A percentile compares a stretch with the other conserved stretches of the same genome.
Evolutionary conservation across 495 filamentous ascomycete genomes (phyloP).

Genomic region (Cercophora newfieldiana): DNA sequence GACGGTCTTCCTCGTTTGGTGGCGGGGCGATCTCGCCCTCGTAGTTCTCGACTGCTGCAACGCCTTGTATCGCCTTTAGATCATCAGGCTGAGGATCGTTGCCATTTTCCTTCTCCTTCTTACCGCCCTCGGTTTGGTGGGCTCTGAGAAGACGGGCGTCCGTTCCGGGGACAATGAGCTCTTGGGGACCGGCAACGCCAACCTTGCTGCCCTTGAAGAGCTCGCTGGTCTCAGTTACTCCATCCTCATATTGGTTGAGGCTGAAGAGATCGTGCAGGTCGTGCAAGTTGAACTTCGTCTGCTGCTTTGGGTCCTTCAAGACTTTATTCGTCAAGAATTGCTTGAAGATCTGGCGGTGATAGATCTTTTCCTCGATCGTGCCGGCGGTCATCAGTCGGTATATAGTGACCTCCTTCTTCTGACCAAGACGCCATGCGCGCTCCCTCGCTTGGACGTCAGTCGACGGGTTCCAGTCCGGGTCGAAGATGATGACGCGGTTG

Average conservation of each 20-base stretch:
- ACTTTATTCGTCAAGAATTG: constrained; percentile 96
- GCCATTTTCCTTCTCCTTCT: constrained; percentile 36
- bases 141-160: neutral
- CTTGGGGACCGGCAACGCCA: constrained; percentile 44
- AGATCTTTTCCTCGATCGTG: constrained; percentile 98
- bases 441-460: constrained; percentile 95
- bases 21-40: constrained; percentile 22
- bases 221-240: constrained; percentile 75
- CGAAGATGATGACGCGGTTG: constrained; percentile 93
- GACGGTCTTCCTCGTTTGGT: constrained; percentile 56
- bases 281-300: constrained; percentile 77
- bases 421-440: constrained; percentile 91
- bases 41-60: constrained; percentile 39
- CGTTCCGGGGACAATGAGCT: constrained; percentile 28
- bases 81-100: constrained; percentile 29
- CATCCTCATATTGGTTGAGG: constrained; percentile 66
- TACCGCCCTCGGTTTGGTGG: constrained; percentile 23
- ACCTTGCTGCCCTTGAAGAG: constrained; percentile 84
- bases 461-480: constrained; percentile 97
- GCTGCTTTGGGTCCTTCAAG: constrained; percentile 85
- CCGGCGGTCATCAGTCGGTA: constrained; percentile 96
- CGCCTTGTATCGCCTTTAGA: constrained; percentile 38
- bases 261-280: constrained; percentile 92
- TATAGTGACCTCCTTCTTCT: constrained; percentile 90
- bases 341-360: constrained; percentile 96